Evolutionary conservation across 768 basidiomycete genomes (phyloP).

Genomic region (Russula virescens): DNA sequence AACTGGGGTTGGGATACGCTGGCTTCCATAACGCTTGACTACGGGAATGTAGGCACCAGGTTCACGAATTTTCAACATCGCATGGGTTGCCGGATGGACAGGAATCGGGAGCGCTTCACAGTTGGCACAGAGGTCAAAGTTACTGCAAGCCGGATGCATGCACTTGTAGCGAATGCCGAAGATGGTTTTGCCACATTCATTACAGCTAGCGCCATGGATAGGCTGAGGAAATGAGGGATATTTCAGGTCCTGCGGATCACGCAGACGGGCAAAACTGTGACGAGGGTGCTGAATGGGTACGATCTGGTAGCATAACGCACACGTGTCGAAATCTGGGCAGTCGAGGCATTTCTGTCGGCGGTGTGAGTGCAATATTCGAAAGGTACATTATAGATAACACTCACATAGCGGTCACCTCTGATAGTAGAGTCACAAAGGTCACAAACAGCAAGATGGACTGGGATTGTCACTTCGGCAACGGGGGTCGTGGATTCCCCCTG

Average conservation of each 20-base stretch:
- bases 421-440: constrained; percentile 73
- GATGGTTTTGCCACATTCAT: constrained; percentile 54
- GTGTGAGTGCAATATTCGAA: neutral
- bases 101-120: constrained; percentile 80
- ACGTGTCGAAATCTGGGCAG: constrained; percentile 85
- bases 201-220: constrained; percentile 54
- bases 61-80: constrained; percentile 67
- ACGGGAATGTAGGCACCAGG: constrained; percentile 43
- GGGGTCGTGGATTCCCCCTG: neutral
- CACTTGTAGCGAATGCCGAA: constrained; percentile 76
- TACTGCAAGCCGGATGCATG: constrained; percentile 68
- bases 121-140: constrained; percentile 72
- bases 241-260: constrained; percentile 48
- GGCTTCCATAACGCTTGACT: constrained; percentile 32
- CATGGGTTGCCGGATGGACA: constrained; percentile 65
- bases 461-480: constrained; percentile 22
- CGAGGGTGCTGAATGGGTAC: constrained; percentile 66
- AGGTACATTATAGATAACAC: constrained; percentile 27
- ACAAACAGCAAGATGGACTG: constrained; percentile 63
- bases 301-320: constrained; percentile 65
- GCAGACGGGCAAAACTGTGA: constrained; percentile 67
- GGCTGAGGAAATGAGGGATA: neutral
- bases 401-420: constrained; percentile 64
- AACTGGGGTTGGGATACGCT: neutral
- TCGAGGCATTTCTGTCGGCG: constrained; percentile 63